Conservation (phyloP, 805 yeast species). For the Lachancea kluyveri region DNA sequence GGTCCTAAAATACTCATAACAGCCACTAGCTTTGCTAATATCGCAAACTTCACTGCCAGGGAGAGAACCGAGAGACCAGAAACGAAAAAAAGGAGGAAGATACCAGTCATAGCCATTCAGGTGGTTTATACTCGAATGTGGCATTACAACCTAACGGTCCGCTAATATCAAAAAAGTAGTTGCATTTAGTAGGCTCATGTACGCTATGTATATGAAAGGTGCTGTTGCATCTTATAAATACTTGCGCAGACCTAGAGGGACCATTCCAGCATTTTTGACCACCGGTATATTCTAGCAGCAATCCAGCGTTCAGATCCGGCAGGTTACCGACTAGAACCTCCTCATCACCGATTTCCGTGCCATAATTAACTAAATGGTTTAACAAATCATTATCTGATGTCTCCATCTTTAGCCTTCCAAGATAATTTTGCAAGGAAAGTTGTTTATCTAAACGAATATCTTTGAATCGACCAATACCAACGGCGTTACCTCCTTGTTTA, state of each 20-base stretch:
- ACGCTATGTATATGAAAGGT: constrained; percentile 43
- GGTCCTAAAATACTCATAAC: no score
- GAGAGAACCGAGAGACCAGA: not conserved
- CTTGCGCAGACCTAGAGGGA: constrained; percentile 66
- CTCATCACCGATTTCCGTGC: constrained; percentile 10
- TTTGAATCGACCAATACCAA: constrained; percentile 21
- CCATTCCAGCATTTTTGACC: constrained; percentile 96
- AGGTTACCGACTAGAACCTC: constrained; percentile 24
- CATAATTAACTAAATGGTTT: constrained; percentile 15
- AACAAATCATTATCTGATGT: constrained; percentile 21
- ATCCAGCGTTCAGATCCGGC: constrained; percentile 29
- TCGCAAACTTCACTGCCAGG: no score
- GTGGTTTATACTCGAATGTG: constrained; percentile 10
- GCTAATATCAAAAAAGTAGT: constrained; percentile 47
- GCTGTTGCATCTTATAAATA: constrained; percentile 62
- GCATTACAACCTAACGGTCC: constrained; percentile 38
- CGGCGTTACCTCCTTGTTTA: constrained; percentile 17
- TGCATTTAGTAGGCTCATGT: constrained; percentile 85
- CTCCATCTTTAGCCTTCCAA: constrained; percentile 19
- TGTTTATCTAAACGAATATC: constrained; percentile 12
- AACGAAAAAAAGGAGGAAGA: not conserved
- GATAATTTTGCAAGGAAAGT: constrained; percentile 12
- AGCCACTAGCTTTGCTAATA: no score
- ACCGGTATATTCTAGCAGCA: constrained; percentile 37
- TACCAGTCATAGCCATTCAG: constrained; percentile 7